These are phyloP conservation scores for Ehretia macrophylla DNA, from an alignment of 257 asterid species.

Conservation along the genomic window DNA sequence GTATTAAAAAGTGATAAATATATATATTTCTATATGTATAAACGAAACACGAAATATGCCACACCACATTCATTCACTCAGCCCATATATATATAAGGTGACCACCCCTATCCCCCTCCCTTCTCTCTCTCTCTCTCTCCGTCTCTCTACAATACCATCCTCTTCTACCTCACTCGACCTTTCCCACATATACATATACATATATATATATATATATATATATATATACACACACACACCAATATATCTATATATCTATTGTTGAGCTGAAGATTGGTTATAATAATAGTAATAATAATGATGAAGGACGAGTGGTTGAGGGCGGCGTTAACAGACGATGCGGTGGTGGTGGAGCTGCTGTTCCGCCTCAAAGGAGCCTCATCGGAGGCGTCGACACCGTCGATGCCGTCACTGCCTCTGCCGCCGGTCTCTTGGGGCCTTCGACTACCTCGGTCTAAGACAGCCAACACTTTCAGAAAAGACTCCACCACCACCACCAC, in stretches of 20 bases:
- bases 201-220: not conserved
- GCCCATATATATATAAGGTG: not conserved
- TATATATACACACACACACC: not conserved
- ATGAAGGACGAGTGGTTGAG: conserved; percentile 38
- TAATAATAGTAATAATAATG: not conserved
- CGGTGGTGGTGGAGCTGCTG: conserved; percentile 33
- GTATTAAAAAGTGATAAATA: too few relatives aligned
- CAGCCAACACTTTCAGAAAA: conserved; percentile 13
- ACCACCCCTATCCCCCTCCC: not conserved
- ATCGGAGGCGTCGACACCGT: not conserved
- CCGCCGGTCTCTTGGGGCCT: conserved; percentile 33
- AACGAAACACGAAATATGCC: too few relatives aligned
- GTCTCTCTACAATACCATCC: conserved; percentile 9
- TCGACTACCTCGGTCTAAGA: conserved; percentile 33
- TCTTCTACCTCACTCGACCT: not conserved
- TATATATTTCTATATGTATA: too few relatives aligned
- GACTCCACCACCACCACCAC: conserved; percentile 19
- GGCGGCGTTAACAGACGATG: conserved; percentile 33
- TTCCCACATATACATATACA: not conserved
- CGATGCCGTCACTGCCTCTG: conserved; percentile 3
- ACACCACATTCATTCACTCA: too few relatives aligned
- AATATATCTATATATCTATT: not conserved
- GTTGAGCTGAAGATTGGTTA: not conserved
- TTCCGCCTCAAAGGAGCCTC: conserved; percentile 27
- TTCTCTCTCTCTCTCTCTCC: not conserved